A percentile compares a stretch with the other conserved stretches of the same genome.
phyloP scores from a whole-genome alignment of 2,329 filamentous ascomycete genomes.

The Sporothrix euskadiensis region DNA sequence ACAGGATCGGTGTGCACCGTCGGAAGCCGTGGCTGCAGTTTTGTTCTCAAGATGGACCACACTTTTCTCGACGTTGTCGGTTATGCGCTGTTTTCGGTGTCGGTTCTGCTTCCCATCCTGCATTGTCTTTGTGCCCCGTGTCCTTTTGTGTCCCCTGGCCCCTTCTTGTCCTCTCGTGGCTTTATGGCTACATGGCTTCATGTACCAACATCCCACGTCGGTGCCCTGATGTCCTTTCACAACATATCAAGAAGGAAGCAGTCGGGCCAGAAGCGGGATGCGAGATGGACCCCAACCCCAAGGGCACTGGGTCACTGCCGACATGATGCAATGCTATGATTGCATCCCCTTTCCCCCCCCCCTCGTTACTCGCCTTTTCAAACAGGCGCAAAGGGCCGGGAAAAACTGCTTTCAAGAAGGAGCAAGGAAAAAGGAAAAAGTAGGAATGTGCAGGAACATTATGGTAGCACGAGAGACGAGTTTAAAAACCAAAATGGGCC shows the following conservation, averaged over 20 bases:
- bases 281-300: not conserved
- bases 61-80: not conserved
- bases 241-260: not conserved
- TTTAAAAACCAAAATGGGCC: not conserved
- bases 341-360: too few species aligned
- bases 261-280: not conserved
- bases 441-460: not conserved
- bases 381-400: not conserved
- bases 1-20: conserved; percentile 25
- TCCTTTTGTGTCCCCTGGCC: not conserved
- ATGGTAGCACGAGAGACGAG: not conserved
- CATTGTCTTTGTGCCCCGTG: not conserved
- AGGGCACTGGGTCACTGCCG: not conserved
- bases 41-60: conserved; percentile 20
- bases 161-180: too few species aligned
- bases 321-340: not conserved
- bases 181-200: not conserved
- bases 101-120: not conserved
- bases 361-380: conserved; percentile 1
- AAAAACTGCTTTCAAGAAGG: not conserved
- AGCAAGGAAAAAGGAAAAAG: not conserved
- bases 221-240: not conserved
- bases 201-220: not conserved
- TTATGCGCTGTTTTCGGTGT: not conserved
- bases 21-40: conserved; percentile 22